Base-by-base conservation (phyloP, 2,329 filamentous ascomycete genomes). In the Fusarium praegraminearum region DNA sequence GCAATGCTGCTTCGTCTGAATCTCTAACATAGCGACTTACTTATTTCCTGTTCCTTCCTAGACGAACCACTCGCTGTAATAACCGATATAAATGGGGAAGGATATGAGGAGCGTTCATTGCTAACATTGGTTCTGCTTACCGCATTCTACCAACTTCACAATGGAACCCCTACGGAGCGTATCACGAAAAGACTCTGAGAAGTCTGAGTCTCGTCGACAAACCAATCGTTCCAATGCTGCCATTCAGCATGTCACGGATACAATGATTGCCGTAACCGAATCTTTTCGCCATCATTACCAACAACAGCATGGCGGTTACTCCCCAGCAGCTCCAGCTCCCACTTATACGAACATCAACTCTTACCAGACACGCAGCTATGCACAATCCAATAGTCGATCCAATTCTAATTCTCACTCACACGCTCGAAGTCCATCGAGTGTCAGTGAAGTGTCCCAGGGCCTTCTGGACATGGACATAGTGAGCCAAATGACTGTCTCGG, bases 221-320 rank as follows among this genome's bases (percentile, higher is more conserved):
- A 64, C 55, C 20, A 54, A 56, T 18, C 65, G 63, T 46, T 56
- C 46, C 24, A 65, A 67, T 56, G 62, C 62, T 41, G 65, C 70
- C 24, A 33, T 71, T 35, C 72, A 73, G 36, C 63, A 71, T 62
- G 70, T 61, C 36, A 55, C 72, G 33, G 68, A 72, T 41, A 71
- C 69, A 20, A 73, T 75, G 72, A 71, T 75, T 40, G 73, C 73
- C 16, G 71, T 72, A 24, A 75, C 73, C 4, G 73, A 75, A 44
- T 74, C 73, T 20, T 75, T 72, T 45, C 70, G 70, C 12, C 66
- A 72, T 52, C 73, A 72, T 26, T 73, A 73, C 50, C 70, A 64
- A 16, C 57, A 67, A 41, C 61, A 66, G 35, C 45, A 71, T 58
- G 33, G 52, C 35, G 68, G 58, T 20, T 59, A 67, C 56, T 57